A percentile compares a stretch with the other conserved stretches of the same genome.
phyloP scores from a whole-genome alignment of 805 yeast genomes.

The Pichia rugopelliculosa region DNA sequence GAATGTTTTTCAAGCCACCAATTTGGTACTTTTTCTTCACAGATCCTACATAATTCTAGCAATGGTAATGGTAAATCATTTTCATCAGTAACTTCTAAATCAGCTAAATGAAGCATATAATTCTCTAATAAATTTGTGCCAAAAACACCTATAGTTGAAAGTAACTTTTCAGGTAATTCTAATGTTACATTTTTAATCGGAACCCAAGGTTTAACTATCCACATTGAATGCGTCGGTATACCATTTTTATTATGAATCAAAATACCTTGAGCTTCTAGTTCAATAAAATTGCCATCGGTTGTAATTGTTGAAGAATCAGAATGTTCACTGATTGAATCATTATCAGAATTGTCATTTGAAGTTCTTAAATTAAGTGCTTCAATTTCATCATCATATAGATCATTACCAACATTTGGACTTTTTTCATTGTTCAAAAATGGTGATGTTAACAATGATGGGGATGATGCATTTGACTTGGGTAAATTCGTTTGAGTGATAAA shows the following conservation, averaged over 20 bases:
- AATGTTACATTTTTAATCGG: conserved; percentile 55
- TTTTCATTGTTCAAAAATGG: neutral
- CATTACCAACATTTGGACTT: neutral
- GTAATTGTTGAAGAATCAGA: conserved; percentile 31
- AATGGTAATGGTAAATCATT: conserved; percentile 70
- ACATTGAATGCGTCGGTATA: conserved; percentile 76
- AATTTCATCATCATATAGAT: conserved; percentile 7
- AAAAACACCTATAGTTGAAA: conserved; percentile 71
- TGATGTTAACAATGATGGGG: neutral
- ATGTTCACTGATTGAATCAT: conserved; percentile 23
- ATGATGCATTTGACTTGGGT: neutral
- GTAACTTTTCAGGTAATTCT: conserved; percentile 61
- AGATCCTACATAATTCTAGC: conserved; percentile 78
- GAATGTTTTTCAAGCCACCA: conserved; percentile 96
- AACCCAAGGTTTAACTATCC: conserved; percentile 79
- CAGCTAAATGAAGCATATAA: conserved; percentile 59
- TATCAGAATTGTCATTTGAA: conserved; percentile 12
- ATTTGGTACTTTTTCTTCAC: conserved; percentile 84
- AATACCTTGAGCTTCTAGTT: conserved; percentile 91
- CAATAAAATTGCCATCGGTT: conserved; percentile 56
- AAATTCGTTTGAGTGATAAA: conserved; percentile 43
- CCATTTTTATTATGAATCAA: conserved; percentile 58
- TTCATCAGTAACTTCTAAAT: conserved; percentile 56
- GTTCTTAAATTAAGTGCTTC: conserved; percentile 5
- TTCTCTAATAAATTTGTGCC: conserved; percentile 80